Evolutionary conservation across 192 early-diverging fungal genomes (phyloP).

Genomic region (Coemansia sp.): DNA sequence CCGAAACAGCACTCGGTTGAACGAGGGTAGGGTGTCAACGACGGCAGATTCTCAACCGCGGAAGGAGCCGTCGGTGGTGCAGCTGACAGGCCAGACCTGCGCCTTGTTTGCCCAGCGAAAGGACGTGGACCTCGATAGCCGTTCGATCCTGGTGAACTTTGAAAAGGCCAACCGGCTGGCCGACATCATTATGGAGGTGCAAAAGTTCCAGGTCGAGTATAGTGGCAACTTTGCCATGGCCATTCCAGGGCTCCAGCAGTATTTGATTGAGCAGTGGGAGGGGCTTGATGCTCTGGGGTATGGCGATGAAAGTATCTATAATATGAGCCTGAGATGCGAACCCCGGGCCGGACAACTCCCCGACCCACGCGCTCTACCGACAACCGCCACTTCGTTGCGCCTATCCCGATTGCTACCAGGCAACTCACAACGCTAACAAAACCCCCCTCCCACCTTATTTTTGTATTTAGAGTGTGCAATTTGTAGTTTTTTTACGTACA

Average conservation of each 20-base stretch:
- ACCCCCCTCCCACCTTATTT: too few species aligned
- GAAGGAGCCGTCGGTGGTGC: constrained; percentile 5
- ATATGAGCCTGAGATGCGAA: constrained; percentile 34
- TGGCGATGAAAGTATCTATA: constrained; percentile 45
- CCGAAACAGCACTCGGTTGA: background rate
- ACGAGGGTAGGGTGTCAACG: too few species aligned
- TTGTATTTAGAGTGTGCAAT: background rate
- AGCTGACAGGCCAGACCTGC: constrained; percentile 39
- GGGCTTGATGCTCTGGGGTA: constrained; percentile 20
- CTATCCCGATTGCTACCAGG: constrained; percentile 19
- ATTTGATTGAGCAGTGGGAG: constrained; percentile 47
- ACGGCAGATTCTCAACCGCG: background rate
- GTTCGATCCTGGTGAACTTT: constrained; percentile 70
- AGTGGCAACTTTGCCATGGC: constrained; percentile 50
- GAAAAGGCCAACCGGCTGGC: constrained; percentile 65
- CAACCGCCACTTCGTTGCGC: constrained; percentile 1
- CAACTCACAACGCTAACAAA: constrained; percentile 3
- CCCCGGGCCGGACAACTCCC: constrained; percentile 14
- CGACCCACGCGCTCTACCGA: background rate
- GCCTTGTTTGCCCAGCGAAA: constrained; percentile 24
- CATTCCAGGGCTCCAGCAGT: constrained; percentile 45
- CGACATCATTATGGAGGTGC: constrained; percentile 62
- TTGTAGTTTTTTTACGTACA: background rate
- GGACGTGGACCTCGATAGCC: constrained; percentile 28
- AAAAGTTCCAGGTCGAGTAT: constrained; percentile 71